Percentiles rank a stretch among this genome's conserved stretches.
Conservation (phyloP, 1,284 basidiomycete species). For the Ceratobasidium sp. region DNA sequence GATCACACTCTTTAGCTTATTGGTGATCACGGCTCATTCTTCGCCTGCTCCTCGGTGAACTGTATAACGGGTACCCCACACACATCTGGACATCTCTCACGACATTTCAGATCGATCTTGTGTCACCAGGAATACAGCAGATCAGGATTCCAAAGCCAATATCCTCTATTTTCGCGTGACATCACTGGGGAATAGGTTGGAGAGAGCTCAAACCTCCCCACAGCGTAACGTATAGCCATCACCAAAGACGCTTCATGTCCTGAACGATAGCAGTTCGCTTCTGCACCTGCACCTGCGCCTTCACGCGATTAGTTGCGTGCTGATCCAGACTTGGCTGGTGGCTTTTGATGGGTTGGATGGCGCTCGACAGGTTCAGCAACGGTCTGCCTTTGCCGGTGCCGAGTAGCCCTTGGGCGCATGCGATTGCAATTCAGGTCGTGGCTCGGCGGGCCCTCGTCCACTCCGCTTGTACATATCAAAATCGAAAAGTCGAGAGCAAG, state of each 20-base stretch:
- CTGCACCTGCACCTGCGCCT: neutral
- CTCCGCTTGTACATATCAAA: neutral
- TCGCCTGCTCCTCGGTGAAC: neutral
- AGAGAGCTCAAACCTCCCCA: slow-evolving; percentile 5
- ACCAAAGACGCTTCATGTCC: neutral
- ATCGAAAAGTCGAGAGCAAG: neutral
- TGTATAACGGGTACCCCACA: neutral
- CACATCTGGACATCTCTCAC: neutral
- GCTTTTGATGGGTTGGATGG: neutral
- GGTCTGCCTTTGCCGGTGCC: neutral
- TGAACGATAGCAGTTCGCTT: neutral
- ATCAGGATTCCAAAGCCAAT: neutral
- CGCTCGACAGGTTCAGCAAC: neutral
- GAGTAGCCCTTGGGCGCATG: neutral
- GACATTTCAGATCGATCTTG: neutral
- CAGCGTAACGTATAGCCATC: neutral
- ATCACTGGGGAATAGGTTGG: neutral
- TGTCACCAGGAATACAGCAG: neutral
- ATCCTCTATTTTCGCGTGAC: slow-evolving; percentile 16
- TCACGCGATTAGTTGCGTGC: too few species aligned
- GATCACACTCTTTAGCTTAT: neutral
- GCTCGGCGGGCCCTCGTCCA: slow-evolving; percentile 8
- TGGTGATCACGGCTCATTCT: neutral
- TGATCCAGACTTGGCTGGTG: neutral
- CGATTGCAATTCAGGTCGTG: slow-evolving; percentile 23